Base-by-base conservation (phyloP, 2,329 filamentous ascomycete genomes). In the Diaporthe nobilis region DNA sequence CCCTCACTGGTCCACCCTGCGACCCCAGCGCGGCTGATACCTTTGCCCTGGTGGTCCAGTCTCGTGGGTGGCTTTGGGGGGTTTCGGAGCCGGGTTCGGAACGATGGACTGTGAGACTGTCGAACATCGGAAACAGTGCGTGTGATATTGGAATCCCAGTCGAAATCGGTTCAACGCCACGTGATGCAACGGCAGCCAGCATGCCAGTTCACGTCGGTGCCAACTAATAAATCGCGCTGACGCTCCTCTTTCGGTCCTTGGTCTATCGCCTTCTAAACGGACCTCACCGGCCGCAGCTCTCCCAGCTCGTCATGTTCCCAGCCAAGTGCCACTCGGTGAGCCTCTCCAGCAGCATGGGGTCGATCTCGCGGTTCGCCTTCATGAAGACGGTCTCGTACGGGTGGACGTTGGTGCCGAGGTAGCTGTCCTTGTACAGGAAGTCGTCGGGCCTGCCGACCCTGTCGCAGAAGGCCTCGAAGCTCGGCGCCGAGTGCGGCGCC, bases 341-440 rank as follows among this genome's bases (percentile, higher is more conserved):
- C n/a, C 78, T 77, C 2, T 78, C 72, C 37, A 85, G 76, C 42
- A 81, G 70, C 1, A 58, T 44, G 0, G 79, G 78, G 60, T 84
- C 82, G 47, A 83, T 81, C 12, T 80, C 78, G 44, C 80, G 78
- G 63, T 83, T 83, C 6, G 82, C 81, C 78, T 85, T 84, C 73
- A 81, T 78, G 73, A 85, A 85, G 25, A 85, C 72, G 2, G 82
- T 83, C 80, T 85, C 84, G 78, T 84, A 85, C 1, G 84, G 83
- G 60, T 85, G 83, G 10, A 84, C 72, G 70, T 80, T 83, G 72
- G 78, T 80, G 47, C 82, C 83, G 73, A 81, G 80, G 73, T 83
- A 82, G 42, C 74, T 77, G 31, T 78, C 76, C 39, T 80, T 75
- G 71, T 76, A 81, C 17, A 80, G 74, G 31, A 81, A 60, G 70